Conservation (phyloP, 192 early-diverging fungal species). For the Allomyces macrogynus region DNA sequence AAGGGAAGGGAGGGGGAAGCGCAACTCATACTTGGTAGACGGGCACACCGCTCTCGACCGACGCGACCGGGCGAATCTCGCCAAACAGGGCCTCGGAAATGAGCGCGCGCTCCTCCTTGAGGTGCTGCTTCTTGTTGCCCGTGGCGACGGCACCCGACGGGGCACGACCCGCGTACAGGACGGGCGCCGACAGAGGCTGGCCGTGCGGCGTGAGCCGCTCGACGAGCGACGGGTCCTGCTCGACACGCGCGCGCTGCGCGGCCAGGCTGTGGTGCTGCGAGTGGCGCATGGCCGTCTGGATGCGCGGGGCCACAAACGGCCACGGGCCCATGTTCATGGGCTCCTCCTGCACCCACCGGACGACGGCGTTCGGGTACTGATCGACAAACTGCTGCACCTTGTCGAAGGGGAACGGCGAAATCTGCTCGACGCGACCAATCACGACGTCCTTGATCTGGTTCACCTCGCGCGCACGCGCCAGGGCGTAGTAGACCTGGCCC, state of each 20-base stretch:
- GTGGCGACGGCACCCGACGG: slow-evolving; percentile 78
- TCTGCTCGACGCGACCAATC: slow-evolving; percentile 85
- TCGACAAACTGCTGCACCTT: slow-evolving; percentile 64
- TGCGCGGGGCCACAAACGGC: slow-evolving; percentile 66
- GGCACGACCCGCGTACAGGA: slow-evolving; percentile 67
- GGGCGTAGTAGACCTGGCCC: slow-evolving; percentile 93
- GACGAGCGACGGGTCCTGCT: background rate
- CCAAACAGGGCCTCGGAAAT: slow-evolving; percentile 51
- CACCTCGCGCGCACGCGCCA: slow-evolving; percentile 64
- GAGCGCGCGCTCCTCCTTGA: slow-evolving; percentile 57
- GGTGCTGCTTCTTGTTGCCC: slow-evolving; percentile 87
- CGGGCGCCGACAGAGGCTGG: slow-evolving; percentile 14
- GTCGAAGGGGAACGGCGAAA: slow-evolving; percentile 90
- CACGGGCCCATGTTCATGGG: slow-evolving; percentile 84
- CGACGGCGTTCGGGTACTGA: slow-evolving; percentile 76
- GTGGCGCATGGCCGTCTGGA: slow-evolving; percentile 57
- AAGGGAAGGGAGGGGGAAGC: too few relatives aligned
- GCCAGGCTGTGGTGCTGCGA: slow-evolving; percentile 45
- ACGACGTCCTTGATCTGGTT: slow-evolving; percentile 79
- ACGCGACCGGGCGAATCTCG: slow-evolving; percentile 37
- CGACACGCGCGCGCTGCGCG: slow-evolving; percentile 7
- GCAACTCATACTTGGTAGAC: slow-evolving; percentile 18
- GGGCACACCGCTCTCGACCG: slow-evolving; percentile 49
- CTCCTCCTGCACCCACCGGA: slow-evolving; percentile 93
- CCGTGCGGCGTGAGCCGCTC: slow-evolving; percentile 7